Conservation (phyloP, 495 filamentous ascomycete genomes). For the Neurospora sp. region DNA sequence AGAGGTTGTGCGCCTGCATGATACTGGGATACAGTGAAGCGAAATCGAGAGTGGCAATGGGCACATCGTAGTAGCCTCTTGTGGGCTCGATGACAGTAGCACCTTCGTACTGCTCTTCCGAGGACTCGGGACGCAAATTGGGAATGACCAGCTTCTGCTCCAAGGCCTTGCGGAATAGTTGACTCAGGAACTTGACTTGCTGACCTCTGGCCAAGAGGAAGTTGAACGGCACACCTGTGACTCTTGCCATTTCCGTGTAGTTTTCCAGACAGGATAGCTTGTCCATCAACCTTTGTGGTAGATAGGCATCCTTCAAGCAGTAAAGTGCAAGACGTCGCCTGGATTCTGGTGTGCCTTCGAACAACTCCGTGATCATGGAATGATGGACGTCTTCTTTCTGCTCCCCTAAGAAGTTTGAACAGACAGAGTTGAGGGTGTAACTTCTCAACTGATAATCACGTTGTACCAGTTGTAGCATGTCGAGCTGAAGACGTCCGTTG, state of each 20-base stretch:
- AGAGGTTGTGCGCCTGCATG: conserved; percentile 97
- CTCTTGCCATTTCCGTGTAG: conserved; percentile 98
- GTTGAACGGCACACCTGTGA: conserved; percentile 97
- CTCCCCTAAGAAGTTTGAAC: conserved; percentile 89
- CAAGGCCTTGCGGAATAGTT: conserved; percentile 88
- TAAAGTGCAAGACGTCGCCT: conserved; percentile 86
- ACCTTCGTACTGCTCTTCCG: conserved; percentile 87
- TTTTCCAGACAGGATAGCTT: conserved; percentile 97
- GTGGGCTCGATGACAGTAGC: conserved; percentile 96
- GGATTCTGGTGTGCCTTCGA: conserved; percentile 89
- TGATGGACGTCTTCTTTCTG: conserved; percentile 99
- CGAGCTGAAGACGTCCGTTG: conserved; percentile 85
- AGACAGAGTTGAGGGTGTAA: conserved; percentile 96
- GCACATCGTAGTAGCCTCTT: conserved; percentile 84
- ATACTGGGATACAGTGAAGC: conserved; percentile 97
- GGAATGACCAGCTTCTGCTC: conserved; percentile 92
- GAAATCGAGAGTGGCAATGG: conserved; percentile 96
- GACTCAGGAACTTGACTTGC: conserved; percentile 95
- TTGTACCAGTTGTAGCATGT: conserved; percentile 87
- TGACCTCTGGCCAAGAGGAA: conserved; percentile 86
- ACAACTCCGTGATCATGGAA: conserved; percentile 97
- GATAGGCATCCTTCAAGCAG: conserved; percentile 94
- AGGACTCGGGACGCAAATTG: conserved; percentile 53
- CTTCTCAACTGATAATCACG: conserved; percentile 89
- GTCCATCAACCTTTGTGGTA: conserved; percentile 91